Percentiles rank a stretch among this genome's conserved stretches.
phyloP scores from a whole-genome alignment of 2,329 filamentous ascomycete genomes.

The Lachnellula occidentalis region DNA sequence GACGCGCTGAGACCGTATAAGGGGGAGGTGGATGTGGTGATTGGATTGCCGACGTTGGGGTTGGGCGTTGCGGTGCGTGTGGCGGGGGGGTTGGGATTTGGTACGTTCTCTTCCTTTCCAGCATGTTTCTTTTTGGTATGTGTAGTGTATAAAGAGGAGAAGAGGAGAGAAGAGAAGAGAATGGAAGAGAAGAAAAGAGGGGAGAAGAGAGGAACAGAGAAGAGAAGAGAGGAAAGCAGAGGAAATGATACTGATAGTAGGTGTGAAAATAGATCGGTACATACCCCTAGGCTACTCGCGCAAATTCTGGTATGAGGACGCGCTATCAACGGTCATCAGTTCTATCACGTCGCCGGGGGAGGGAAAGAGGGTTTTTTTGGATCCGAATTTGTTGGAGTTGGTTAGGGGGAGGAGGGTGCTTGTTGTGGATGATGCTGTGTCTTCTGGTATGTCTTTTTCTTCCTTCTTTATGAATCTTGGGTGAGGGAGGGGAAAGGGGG shows the following conservation, averaged over 20 bases:
- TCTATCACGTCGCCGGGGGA: constrained; percentile 25
- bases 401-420: constrained; percentile 17
- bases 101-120: constrained; percentile 9
- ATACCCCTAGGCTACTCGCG: constrained; percentile 27
- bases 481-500: no score
- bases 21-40: constrained; percentile 17
- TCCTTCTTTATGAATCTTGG: no score
- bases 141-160: no score
- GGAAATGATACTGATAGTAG: background rate
- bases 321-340: constrained; percentile 20
- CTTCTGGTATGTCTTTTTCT: constrained; percentile 11
- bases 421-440: constrained; percentile 28
- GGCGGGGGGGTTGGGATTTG: constrained; percentile 17
- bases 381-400: constrained; percentile 22
- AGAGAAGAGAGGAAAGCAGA: no score
- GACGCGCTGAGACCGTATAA: constrained; percentile 7
- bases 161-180: no score
- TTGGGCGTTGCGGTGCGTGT: constrained; percentile 21
- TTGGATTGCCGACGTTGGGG: constrained; percentile 27
- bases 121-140: no score
- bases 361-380: constrained; percentile 22
- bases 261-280: constrained; percentile 17
- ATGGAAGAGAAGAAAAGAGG: no score
- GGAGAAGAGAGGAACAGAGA: no score
- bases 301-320: constrained; percentile 28